Evolutionary conservation across 768 basidiomycete species (phyloP).

Genomic region (Naganishia friedmannii): DNA sequence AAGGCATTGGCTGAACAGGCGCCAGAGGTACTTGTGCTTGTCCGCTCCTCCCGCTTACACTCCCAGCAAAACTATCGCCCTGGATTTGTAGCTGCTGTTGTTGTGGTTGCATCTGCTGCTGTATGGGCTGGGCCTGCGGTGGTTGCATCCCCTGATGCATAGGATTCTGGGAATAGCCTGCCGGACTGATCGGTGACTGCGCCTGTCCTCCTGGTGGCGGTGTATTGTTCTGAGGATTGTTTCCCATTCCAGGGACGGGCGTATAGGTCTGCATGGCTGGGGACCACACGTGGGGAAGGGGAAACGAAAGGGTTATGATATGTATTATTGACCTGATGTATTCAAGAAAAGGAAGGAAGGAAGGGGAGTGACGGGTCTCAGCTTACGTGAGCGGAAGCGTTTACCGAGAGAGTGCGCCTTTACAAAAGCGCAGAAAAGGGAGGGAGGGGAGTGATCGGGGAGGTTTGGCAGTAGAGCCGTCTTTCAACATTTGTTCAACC

Average conservation of each 20-base stretch:
- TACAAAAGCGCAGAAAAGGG: constrained; percentile 14
- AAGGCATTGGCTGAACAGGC: constrained; percentile 29
- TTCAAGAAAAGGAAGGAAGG: not conserved
- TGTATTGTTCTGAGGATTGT: not conserved
- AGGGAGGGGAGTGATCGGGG: not conserved
- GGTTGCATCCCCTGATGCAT: not conserved
- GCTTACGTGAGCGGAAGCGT: not conserved
- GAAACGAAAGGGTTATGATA: not conserved
- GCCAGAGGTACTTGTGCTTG: not conserved
- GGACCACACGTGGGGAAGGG: not conserved
- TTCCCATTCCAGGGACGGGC: constrained; percentile 18
- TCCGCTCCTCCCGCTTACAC: constrained; percentile 1
- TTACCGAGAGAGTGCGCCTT: not conserved
- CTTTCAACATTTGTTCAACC: too few species aligned
- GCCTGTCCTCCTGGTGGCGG: not conserved
- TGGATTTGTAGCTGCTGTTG: not conserved
- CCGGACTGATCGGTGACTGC: constrained; percentile 9
- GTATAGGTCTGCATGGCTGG: constrained; percentile 19
- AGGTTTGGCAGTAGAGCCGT: too few species aligned
- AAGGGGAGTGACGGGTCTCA: not conserved
- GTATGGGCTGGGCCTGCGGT: constrained; percentile 20
- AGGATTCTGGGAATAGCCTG: not conserved
- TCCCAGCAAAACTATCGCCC: not conserved
- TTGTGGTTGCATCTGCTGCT: constrained; percentile 15
- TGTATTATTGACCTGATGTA: not conserved